Evolutionary conservation across 192 early-diverging fungal genomes (phyloP).

Genomic region (Backusella australiensis): DNA sequence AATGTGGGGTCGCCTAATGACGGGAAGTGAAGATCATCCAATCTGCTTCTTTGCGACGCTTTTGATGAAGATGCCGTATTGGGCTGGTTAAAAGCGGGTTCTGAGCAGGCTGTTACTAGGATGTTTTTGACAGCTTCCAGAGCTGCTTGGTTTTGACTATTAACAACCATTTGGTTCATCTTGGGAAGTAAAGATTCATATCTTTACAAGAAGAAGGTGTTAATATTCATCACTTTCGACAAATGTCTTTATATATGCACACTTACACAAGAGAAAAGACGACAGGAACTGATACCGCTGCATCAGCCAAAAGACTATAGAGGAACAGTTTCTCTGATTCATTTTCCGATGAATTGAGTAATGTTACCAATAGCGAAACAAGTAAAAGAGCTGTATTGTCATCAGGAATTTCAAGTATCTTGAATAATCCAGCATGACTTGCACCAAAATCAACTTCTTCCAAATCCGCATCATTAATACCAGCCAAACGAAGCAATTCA

Average conservation of each 20-base stretch:
- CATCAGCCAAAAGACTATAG: constrained; percentile 72
- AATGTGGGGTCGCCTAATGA: constrained; percentile 21
- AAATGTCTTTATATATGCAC: too few relatives aligned
- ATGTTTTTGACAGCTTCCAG: constrained; percentile 31
- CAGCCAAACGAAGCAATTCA: constrained; percentile 51
- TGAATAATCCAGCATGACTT: constrained; percentile 56
- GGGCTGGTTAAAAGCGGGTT: constrained; percentile 22
- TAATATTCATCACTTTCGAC: too few relatives aligned
- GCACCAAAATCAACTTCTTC: constrained; percentile 38
- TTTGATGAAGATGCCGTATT: neutral
- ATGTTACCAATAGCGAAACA: constrained; percentile 58
- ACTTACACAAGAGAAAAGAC: constrained; percentile 62
- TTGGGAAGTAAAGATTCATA: constrained; percentile 66
- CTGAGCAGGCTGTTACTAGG: constrained; percentile 24
- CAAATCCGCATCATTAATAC: constrained; percentile 43
- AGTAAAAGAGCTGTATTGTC: constrained; percentile 57
- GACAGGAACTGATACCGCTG: constrained; percentile 61
- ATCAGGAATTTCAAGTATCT: constrained; percentile 55
- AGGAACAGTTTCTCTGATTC: constrained; percentile 69
- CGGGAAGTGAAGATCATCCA: constrained; percentile 44
- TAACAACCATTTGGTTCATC: constrained; percentile 64
- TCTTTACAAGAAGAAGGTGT: constrained; percentile 27
- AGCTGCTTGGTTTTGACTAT: constrained; percentile 44
- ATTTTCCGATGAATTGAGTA: constrained; percentile 66
- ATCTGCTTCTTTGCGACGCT: constrained; percentile 38